Conservation (phyloP, 2,329 filamentous ascomycete genomes). For the Trichoderma koningii region DNA sequence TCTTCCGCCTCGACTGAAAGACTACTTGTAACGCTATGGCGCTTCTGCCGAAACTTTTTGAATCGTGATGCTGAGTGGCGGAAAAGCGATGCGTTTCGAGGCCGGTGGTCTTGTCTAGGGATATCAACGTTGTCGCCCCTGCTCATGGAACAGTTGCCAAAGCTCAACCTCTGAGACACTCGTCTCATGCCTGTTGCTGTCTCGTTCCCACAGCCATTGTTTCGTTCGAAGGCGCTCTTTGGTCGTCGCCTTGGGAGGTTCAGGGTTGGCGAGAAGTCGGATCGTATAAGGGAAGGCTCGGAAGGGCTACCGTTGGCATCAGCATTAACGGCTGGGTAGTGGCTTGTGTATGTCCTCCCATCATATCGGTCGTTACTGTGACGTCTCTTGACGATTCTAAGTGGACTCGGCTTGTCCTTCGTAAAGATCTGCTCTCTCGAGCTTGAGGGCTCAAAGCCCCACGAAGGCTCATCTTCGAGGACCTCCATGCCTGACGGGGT, state of each 20-base stretch:
- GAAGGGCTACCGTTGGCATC: background rate
- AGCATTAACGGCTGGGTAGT: background rate
- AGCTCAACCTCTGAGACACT: background rate
- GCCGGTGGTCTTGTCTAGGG: background rate
- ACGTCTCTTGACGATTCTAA: conserved; percentile 46
- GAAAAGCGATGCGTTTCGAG: background rate
- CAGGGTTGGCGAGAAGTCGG: background rate
- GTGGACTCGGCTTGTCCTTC: conserved; percentile 46
- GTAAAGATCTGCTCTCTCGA: conserved; percentile 29
- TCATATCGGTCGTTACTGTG: background rate
- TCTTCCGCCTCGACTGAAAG: background rate
- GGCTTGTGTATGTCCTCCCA: background rate
- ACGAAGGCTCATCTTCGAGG: conserved; percentile 34
- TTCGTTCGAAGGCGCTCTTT: background rate
- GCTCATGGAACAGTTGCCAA: background rate
- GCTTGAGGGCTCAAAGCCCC: conserved; percentile 40
- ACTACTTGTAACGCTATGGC: background rate
- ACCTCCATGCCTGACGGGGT: conserved; percentile 40
- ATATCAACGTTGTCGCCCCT: background rate
- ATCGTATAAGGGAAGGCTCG: background rate
- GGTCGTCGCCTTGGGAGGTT: conserved; percentile 21
- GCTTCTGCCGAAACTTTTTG: background rate
- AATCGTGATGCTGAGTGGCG: conserved; percentile 5
- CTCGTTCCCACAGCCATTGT: background rate
- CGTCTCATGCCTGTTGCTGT: background rate